Percentiles rank a stretch among this genome's conserved stretches.
These are phyloP conservation scores for Tuber umbilicatum DNA, from an alignment of 495 filamentous ascomycete genomes.

Conservation along the genomic window DNA sequence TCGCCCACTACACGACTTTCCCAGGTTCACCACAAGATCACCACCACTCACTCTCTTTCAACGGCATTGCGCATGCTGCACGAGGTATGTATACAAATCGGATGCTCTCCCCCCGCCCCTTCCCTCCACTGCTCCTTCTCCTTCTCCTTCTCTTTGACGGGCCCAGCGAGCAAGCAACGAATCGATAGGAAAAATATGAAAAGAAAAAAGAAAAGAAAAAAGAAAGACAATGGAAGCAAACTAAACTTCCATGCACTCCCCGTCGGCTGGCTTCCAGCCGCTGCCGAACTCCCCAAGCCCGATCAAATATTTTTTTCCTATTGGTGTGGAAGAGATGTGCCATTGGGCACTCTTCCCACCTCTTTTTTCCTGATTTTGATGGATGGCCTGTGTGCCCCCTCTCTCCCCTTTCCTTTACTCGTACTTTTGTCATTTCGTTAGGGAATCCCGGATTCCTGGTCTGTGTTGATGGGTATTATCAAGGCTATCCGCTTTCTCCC, in stretches of 20 bases:
- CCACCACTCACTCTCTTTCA: conserved; percentile 19
- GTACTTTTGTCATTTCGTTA: neutral
- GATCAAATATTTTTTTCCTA: conserved; percentile 1
- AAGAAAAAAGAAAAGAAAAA: conserved; percentile 23
- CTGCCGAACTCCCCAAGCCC: neutral
- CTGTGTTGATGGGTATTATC: neutral
- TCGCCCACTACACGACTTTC: conserved; percentile 1
- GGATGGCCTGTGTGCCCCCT: conserved; percentile 1
- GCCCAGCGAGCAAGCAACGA: conserved; percentile 24
- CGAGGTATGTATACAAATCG: neutral
- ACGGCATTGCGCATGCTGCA: conserved; percentile 29
- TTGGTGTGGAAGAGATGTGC: neutral
- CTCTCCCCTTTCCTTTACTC: neutral
- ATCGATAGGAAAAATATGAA: conserved; percentile 12
- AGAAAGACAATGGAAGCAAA: conserved; percentile 25
- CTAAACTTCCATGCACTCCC: conserved; percentile 24
- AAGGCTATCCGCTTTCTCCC: conserved; percentile 5
- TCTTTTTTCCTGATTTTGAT: neutral
- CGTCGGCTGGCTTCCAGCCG: conserved; percentile 9
- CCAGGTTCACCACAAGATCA: conserved; percentile 32
- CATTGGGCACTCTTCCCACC: neutral
- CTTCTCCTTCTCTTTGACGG: conserved; percentile 23
- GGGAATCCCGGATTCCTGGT: neutral
- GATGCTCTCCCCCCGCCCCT: neutral
- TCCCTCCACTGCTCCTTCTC: conserved; percentile 17